Base-by-base conservation (phyloP, 805 yeast species). In the Wickerhamiella brachini region DNA sequence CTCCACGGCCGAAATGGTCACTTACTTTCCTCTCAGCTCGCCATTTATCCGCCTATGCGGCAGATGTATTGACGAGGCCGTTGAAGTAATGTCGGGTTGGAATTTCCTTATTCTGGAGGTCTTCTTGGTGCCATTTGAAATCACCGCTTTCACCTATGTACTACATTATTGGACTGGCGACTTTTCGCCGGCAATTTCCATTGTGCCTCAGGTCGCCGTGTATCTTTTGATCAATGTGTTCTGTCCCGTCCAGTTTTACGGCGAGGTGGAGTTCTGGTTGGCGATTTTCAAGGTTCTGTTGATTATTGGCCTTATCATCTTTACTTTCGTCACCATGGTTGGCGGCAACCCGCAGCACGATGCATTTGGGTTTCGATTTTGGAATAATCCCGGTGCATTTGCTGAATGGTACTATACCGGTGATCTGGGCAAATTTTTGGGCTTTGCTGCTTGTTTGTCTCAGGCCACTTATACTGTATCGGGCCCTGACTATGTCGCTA, bases 401-500 rank as follows among this genome's bases (percentile, higher is more conserved):
- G 80, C 80, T 17, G 66, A 71, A 52, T 77, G 76, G 60, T 64
- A 70, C 34, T 74, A 76, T 10, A 64, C 72, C 5, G 89, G 89
- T 0, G 61, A 64, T 37, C 58, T 76, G 47, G 93, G 90, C 22
- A 68, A 81, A 53, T 81, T 83, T 58, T 76, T 81, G 58, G 95
- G 90, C 0, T 84, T 83, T 59, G 65, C 83, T 58, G 74, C 80
- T 0, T 82, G 89, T 54, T 65, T 85, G 45, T 73, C 77, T 49
- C 79, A 78, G 54, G 95, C 95, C 7, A 71, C 83, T 26, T 86
- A 82, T 63, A 83, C 93, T 13, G 79, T 84, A 56, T 85, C 85
- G 2, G 95, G 95, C 0, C 94, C 95, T 1, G 95, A 87, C 65
- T 83, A 84, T 59, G 77, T 87, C 37, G 75, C 90, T 1, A 81